phyloP scores from a whole-genome alignment of 495 filamentous ascomycete species.

The Aspergillus mulundensis region DNA sequence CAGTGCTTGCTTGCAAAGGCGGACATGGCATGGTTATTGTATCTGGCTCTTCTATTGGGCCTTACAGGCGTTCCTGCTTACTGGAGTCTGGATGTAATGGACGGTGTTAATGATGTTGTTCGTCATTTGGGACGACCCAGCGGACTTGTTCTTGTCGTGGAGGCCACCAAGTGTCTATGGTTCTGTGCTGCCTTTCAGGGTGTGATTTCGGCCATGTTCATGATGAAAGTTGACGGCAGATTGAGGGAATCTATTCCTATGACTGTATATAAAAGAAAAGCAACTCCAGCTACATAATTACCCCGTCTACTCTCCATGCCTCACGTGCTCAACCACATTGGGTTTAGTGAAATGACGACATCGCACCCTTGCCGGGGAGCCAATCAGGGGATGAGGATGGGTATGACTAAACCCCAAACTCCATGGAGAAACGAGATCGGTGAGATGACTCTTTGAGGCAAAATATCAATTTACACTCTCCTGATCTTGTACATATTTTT shows the following conservation, averaged over 20 bases:
- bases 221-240: slow-evolving; percentile 14
- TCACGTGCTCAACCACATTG: background rate
- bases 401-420: slow-evolving; percentile 13
- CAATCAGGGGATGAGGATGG: slow-evolving; percentile 6
- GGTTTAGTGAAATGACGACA: slow-evolving; percentile 21
- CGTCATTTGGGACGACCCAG: background rate
- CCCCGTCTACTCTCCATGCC: background rate
- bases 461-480: slow-evolving; percentile 10
- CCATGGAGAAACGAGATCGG: background rate
- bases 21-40: background rate
- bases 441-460: slow-evolving; percentile 19
- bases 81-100: slow-evolving; percentile 1
- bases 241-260: background rate
- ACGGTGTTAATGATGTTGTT: background rate
- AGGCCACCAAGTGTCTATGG: background rate
- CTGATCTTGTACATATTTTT: slow-evolving; percentile 3
- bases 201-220: background rate
- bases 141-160: background rate
- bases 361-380: slow-evolving; percentile 5
- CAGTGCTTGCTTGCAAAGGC: background rate
- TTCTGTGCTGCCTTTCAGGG: too few species aligned
- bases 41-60: background rate
- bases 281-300: background rate
- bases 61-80: background rate
- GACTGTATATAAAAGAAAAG: slow-evolving; percentile 12